Base-by-base conservation (phyloP, 2,329 filamentous ascomycete genomes). In the Aspergillus pseudoviridinutans region DNA sequence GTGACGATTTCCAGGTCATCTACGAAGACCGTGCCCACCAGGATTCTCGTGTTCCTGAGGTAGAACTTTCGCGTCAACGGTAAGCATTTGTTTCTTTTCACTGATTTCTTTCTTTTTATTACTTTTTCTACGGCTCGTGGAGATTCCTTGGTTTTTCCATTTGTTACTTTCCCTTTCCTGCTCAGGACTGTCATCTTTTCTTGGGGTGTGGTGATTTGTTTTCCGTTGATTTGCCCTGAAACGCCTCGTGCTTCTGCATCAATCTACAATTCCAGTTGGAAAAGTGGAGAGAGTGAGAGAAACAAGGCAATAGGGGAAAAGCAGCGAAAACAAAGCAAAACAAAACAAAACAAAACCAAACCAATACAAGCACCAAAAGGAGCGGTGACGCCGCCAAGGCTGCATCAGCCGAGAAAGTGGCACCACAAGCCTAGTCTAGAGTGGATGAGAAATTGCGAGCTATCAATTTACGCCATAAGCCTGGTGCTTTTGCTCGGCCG, bases 61-160 rank as follows among this genome's bases (percentile, higher is more conserved):
- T 82, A 68, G 78, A 82, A 56, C 73, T 81, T 57, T 71, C 76
- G 55, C 74, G 80, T 68, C 78, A 83, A 71, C 76, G 76, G 81
- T 83, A 76, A 71, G 79, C 74, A 25, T 52, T 52, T 51, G 61
- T 58, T 61, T 56, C 10, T 60, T 41, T 60, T 60, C 61, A 55
- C 53, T 35, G 0, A 35, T 50, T 50, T 50, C 10, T 29, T 12
- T 29, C 42, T 42, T 56, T 59, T 55, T 58, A 56, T 65, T 64
- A 55, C 59, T 49, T 14, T 17, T 55, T 61, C 55, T 38, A 35
- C 25, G 58, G 28, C 54, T 24, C 25, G 62, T 53, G 47, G 51
- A 58, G 55, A 58, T 60, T 42, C 9, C 49, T 35, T 29, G 10
- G 24, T 55, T 22, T 61, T 59, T 3, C 54, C 54, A 44, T 47